Evolutionary conservation across 169 alveolate genomes (phyloP).

Genomic region (Eimeria tenella): DNA sequence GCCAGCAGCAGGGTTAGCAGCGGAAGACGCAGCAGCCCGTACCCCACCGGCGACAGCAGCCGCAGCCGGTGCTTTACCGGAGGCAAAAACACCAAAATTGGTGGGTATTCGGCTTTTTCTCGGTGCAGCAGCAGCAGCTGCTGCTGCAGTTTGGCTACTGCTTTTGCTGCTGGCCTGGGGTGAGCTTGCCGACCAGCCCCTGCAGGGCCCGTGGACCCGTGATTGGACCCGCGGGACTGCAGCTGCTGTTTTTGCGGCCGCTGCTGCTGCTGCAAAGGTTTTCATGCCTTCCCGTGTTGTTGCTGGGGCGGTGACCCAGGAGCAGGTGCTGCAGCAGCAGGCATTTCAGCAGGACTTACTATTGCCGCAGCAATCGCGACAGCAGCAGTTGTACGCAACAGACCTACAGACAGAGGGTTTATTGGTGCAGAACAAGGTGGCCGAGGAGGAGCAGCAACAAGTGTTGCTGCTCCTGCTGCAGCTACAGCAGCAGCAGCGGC

Average conservation of each 20-base stretch:
- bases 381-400: background rate
- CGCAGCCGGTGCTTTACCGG: background rate
- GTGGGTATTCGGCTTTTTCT: background rate
- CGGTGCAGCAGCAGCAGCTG: constrained; percentile 29
- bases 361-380: background rate
- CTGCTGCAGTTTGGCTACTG: background rate
- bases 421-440: background rate
- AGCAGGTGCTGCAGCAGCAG: constrained; percentile 39
- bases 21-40: background rate
- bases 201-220: background rate
- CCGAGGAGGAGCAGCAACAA: background rate
- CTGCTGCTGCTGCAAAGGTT: constrained; percentile 14
- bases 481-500: constrained; percentile 66
- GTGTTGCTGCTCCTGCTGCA: constrained; percentile 46
- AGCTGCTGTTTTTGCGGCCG: constrained; percentile 1
- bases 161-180: constrained; percentile 28
- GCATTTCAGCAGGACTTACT: background rate
- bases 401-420: background rate
- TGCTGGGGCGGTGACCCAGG: constrained; percentile 1
- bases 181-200: background rate
- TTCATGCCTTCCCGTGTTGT: background rate
- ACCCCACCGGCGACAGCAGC: background rate
- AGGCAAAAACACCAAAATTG: background rate
- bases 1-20: constrained; percentile 18
- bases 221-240: background rate